A percentile compares a stretch with the other conserved stretches of the same genome.
Conservation (phyloP, 176 grass and related monocot species). For the Triticum urartu region DNA sequence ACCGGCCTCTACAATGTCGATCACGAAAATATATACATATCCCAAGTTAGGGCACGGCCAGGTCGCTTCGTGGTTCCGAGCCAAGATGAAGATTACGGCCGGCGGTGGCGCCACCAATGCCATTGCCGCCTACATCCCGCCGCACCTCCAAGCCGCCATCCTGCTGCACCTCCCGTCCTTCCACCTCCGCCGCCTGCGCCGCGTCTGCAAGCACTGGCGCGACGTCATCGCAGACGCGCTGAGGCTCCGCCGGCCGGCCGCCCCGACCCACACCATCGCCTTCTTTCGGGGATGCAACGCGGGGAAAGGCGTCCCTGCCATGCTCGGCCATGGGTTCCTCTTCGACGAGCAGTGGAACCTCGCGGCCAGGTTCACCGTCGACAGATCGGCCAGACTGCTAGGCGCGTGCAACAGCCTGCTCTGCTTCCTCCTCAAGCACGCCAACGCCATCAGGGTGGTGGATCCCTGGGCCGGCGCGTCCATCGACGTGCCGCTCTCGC, state of each 20-base stretch:
- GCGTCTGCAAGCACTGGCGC: slow-evolving; percentile 14
- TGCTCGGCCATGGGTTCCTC: not conserved
- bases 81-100: not conserved
- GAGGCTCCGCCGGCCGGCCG: not conserved
- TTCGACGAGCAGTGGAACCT: not conserved
- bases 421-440: not conserved
- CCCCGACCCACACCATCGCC: not conserved
- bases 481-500: not conserved
- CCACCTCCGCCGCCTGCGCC: not conserved
- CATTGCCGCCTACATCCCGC: not conserved
- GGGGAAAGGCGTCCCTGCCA: not conserved
- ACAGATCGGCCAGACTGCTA: not conserved
- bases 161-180: not conserved
- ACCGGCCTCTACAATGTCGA: too few species aligned
- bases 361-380: not conserved
- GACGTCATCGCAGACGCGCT: not conserved
- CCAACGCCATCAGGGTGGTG: not conserved
- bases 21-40: not conserved
- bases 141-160: not conserved
- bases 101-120: not conserved
- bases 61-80: not conserved
- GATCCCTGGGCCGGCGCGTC: not conserved
- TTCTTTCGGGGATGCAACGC: not conserved
- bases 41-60: not conserved
- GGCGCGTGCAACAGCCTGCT: not conserved